A percentile compares a stretch with the other conserved stretches of the same genome.
phyloP scores from a whole-genome alignment of 192 early-diverging fungal genomes.

The Polychytrium aggregatum region DNA sequence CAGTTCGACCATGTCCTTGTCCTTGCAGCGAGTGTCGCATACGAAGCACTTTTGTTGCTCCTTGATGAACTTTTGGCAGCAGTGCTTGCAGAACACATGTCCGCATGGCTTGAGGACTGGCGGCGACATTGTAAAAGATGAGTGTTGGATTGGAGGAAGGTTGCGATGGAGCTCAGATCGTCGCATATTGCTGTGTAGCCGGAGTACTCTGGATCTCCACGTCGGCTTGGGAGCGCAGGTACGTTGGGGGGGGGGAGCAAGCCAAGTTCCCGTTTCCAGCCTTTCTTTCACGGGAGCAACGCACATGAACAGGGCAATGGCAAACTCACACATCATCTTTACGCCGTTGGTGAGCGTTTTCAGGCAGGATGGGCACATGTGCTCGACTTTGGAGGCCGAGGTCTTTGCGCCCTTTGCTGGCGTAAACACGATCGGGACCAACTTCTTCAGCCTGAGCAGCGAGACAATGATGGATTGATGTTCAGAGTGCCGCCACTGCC shows the following conservation, averaged over 20 bases:
- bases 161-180: no score
- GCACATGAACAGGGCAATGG: slow-evolving; percentile 1
- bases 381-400: slow-evolving; percentile 20
- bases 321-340: slow-evolving; percentile 32
- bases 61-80: slow-evolving; percentile 55
- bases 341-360: slow-evolving; percentile 61
- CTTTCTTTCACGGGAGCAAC: no score
- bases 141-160: slow-evolving; percentile 1
- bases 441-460: slow-evolving; percentile 47
- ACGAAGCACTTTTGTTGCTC: slow-evolving; percentile 57
- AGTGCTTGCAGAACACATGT: slow-evolving; percentile 59
- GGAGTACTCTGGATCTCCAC: no score
- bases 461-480: no score
- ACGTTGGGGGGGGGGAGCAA: no score
- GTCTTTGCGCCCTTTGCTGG: slow-evolving; percentile 31
- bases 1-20: slow-evolving; percentile 58
- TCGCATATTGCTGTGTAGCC: no score
- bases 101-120: slow-evolving; percentile 56
- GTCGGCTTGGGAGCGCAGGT: no score
- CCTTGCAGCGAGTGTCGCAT: slow-evolving; percentile 54
- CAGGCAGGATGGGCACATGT: slow-evolving; percentile 59
- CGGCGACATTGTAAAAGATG: background rate
- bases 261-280: no score
- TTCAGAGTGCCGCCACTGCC: background rate
- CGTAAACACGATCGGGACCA: slow-evolving; percentile 54